phyloP scores from a whole-genome alignment of 805 yeast genomes.

The Yarrowia yakushimensis region DNA sequence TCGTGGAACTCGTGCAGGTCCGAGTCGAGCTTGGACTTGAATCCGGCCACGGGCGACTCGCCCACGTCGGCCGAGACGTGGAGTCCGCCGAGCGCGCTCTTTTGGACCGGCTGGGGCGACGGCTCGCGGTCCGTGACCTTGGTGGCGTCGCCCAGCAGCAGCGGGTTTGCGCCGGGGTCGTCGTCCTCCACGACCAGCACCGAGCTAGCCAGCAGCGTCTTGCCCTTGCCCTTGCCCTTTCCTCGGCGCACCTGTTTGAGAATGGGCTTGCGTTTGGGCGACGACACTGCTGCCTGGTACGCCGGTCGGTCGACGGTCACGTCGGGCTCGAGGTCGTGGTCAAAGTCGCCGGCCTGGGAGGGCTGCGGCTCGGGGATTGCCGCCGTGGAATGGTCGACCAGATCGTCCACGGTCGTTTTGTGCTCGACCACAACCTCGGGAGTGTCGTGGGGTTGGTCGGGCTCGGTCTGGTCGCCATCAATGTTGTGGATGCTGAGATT shows the following conservation, averaged over 20 bases:
- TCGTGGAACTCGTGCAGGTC: slow-evolving; percentile 16
- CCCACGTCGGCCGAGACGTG: slow-evolving; percentile 19
- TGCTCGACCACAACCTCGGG: too few species aligned
- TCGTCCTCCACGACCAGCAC: slow-evolving; percentile 4
- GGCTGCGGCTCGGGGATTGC: background rate
- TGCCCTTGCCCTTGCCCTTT: slow-evolving; percentile 22
- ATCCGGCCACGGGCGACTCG: slow-evolving; percentile 17
- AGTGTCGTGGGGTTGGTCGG: too few species aligned
- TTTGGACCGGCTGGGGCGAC: background rate
- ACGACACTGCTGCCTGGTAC: slow-evolving; percentile 18
- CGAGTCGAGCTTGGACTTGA: slow-evolving; percentile 16
- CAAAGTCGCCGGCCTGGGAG: background rate
- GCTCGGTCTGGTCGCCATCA: background rate
- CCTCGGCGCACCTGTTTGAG: slow-evolving; percentile 14
- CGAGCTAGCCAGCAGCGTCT: background rate
- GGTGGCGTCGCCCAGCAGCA: slow-evolving; percentile 20
- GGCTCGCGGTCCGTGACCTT: slow-evolving; percentile 11
- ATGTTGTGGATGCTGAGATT: slow-evolving; percentile 10
- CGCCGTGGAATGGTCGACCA: background rate
- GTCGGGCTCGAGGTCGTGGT: background rate
- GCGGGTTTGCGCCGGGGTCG: background rate
- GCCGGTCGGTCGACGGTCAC: background rate
- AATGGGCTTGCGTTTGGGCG: slow-evolving; percentile 19
- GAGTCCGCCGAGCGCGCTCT: background rate
- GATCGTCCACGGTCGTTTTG: slow-evolving; percentile 21